Percentiles rank a stretch among this genome's conserved stretches.
These are phyloP conservation scores for Tetrapisispora namnaoensis DNA, from an alignment of 805 yeast species.

Conservation along the genomic window DNA sequence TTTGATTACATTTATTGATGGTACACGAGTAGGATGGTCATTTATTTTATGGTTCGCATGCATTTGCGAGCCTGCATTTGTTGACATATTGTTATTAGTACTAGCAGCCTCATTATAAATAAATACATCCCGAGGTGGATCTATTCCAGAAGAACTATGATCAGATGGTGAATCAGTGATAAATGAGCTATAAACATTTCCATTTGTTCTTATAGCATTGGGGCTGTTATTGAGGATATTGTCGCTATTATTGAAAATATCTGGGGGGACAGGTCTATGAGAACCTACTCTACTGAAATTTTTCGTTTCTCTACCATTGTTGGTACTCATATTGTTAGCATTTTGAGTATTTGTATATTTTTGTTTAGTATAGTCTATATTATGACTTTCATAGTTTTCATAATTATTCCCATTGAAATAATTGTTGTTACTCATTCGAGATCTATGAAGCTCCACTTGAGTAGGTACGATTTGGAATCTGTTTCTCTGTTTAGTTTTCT, in stretches of 20 bases:
- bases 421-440: not conserved
- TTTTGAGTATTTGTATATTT: not conserved
- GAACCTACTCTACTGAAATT: not conserved
- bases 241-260: not conserved
- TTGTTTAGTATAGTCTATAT: not conserved
- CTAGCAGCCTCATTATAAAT: not conserved
- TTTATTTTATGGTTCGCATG: not conserved
- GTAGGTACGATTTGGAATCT: not conserved
- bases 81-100: not conserved
- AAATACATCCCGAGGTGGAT: not conserved
- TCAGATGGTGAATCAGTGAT: not conserved
- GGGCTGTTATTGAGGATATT: not conserved
- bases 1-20: slow-evolving; percentile 2
- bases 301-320: not conserved
- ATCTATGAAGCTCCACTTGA: not conserved
- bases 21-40: not conserved
- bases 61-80: not conserved
- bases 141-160: not conserved
- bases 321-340: not conserved
- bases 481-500: no score
- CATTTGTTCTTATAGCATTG: no score
- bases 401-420: not conserved
- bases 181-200: not conserved
- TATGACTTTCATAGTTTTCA: not conserved
- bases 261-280: not conserved